Evolutionary conservation across 768 basidiomycete species (phyloP).

Genomic region (Postia placenta): DNA sequence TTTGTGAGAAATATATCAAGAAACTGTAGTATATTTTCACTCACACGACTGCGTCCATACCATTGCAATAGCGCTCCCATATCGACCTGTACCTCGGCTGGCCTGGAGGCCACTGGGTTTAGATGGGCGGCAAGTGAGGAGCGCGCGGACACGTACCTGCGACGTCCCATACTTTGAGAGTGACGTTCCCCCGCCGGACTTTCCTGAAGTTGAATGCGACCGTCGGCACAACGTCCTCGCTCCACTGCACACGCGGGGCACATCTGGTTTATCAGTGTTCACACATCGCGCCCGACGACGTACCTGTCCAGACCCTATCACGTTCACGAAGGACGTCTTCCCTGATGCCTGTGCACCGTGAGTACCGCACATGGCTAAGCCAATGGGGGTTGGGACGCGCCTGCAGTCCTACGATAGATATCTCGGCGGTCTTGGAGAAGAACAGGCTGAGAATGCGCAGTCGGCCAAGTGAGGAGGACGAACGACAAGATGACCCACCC

Average conservation of each 20-base stretch:
- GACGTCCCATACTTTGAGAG: slow-evolving; percentile 93
- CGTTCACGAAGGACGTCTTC: slow-evolving; percentile 92
- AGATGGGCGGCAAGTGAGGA: neutral
- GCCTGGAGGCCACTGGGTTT: slow-evolving; percentile 35
- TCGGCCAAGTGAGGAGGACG: neutral
- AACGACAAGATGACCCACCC: slow-evolving; percentile 27
- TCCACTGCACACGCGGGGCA: slow-evolving; percentile 56
- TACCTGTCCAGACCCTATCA: slow-evolving; percentile 82
- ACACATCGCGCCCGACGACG: slow-evolving; percentile 3
- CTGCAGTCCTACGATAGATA: slow-evolving; percentile 89
- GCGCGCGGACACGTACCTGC: slow-evolving; percentile 49
- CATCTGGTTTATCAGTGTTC: neutral
- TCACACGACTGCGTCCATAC: slow-evolving; percentile 89
- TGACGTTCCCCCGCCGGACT: slow-evolving; percentile 84
- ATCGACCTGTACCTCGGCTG: slow-evolving; percentile 92
- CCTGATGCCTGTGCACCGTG: slow-evolving; percentile 66
- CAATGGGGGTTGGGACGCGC: slow-evolving; percentile 27
- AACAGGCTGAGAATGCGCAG: slow-evolving; percentile 48
- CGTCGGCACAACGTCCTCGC: slow-evolving; percentile 94
- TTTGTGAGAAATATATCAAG: neutral
- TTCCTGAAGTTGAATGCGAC: slow-evolving; percentile 91
- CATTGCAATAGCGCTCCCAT: slow-evolving; percentile 94
- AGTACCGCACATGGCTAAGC: neutral
- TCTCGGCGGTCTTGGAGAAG: slow-evolving; percentile 83
- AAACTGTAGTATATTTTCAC: slow-evolving; percentile 19